phyloP scores from a whole-genome alignment of 2,329 filamentous ascomycete species.

The Diplocarpon mali region DNA sequence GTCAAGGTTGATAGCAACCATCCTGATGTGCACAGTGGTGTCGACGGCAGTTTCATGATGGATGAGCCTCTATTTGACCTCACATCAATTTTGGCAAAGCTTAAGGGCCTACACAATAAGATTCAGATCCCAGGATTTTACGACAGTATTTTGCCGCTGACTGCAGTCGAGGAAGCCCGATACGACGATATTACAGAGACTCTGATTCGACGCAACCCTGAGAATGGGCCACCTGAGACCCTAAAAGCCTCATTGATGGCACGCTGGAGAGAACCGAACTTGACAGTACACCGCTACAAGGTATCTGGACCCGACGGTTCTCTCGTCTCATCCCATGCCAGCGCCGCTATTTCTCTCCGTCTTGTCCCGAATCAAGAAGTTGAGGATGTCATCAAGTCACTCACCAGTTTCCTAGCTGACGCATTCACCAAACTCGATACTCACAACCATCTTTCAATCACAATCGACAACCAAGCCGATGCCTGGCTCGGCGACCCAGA shows the following conservation, averaged over 20 bases:
- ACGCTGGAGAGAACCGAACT: constrained; percentile 86
- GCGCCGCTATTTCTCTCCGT: constrained; percentile 78
- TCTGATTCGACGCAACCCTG: constrained; percentile 60
- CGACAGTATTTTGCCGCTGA: constrained; percentile 67
- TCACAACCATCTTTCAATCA: constrained; percentile 68
- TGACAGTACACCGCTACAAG: constrained; percentile 89
- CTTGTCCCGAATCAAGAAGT: constrained; percentile 91
- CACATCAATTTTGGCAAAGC: constrained; percentile 66
- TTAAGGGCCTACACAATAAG: constrained; percentile 71
- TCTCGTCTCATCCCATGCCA: constrained; percentile 81
- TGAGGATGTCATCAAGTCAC: constrained; percentile 55
- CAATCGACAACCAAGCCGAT: constrained; percentile 87
- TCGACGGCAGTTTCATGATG: constrained; percentile 85
- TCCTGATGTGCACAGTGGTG: constrained; percentile 87
- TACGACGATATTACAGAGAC: constrained; percentile 78
- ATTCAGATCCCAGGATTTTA: constrained; percentile 85
- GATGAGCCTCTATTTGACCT: constrained; percentile 90
- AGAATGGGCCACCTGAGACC: constrained; percentile 46
- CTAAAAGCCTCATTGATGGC: constrained; percentile 82
- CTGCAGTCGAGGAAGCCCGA: constrained; percentile 61
- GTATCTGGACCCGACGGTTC: constrained; percentile 87
- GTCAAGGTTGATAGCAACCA: constrained; percentile 76
- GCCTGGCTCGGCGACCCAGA: constrained; percentile 90
- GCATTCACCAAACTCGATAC: constrained; percentile 68
- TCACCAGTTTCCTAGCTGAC: constrained; percentile 55